Conservation (phyloP, 2,329 filamentous ascomycete species). For the Lachnellula subtilissima region DNA sequence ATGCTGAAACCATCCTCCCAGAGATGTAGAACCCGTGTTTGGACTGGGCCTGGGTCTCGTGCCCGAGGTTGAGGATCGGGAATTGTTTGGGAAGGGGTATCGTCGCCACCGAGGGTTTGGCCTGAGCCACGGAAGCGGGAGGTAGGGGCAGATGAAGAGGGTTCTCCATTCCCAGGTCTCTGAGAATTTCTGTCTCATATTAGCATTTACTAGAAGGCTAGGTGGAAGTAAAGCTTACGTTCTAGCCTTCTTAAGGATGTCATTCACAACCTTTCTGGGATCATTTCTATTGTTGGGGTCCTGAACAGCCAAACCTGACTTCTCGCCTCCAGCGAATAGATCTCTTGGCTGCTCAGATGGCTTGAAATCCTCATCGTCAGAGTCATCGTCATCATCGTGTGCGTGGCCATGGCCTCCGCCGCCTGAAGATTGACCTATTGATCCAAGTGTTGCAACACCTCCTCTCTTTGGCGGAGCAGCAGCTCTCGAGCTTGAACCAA, state of each 20-base stretch:
- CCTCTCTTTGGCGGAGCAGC: conserved; percentile 26
- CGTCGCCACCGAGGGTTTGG: conserved; percentile 74
- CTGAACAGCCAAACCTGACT: conserved; percentile 67
- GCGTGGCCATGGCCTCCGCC: conserved; percentile 40
- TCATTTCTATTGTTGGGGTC: conserved; percentile 50
- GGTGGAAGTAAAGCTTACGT: conserved; percentile 39
- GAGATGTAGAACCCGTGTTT: conserved; percentile 68
- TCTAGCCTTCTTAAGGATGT: conserved; percentile 60
- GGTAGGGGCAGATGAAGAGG: conserved; percentile 42
- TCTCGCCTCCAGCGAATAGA: conserved; percentile 79
- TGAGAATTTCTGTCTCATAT: conserved; percentile 49
- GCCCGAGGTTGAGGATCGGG: conserved; percentile 51
- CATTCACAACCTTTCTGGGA: conserved; percentile 53
- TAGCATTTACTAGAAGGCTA: conserved; percentile 3
- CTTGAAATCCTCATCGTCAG: conserved; percentile 51
- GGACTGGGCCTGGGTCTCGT: conserved; percentile 33
- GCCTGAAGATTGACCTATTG: conserved; percentile 34
- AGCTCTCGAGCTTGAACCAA: conserved; percentile 20
- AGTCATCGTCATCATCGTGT: conserved; percentile 55
- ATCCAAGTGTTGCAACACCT: conserved; percentile 57
- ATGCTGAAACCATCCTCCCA: conserved; percentile 85
- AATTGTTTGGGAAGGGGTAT: conserved; percentile 63
- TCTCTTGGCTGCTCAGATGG: conserved; percentile 59
- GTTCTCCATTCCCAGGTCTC: conserved; percentile 45
- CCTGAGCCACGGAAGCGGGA: conserved; percentile 64